These are phyloP conservation scores for Cladophialophora immunda DNA, from an alignment of 2,329 filamentous ascomycete genomes.

Conservation along the genomic window DNA sequence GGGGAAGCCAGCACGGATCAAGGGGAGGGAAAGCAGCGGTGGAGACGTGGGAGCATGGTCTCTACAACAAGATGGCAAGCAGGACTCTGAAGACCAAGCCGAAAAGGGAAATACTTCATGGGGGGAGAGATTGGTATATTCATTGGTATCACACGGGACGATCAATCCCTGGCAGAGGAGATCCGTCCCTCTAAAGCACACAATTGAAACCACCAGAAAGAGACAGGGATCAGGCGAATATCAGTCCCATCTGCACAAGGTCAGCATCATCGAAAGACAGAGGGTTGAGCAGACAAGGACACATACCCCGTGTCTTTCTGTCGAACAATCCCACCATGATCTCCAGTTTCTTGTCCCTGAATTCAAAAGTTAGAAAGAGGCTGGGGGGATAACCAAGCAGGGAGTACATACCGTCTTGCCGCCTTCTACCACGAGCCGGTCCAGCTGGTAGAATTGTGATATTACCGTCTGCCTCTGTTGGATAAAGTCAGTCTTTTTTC, in stretches of 20 bases:
- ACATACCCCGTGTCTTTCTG: constrained; percentile 82
- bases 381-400: constrained; percentile 19
- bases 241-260: constrained; percentile 35
- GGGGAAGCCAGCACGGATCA: neutral
- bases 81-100: neutral
- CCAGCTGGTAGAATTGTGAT: constrained; percentile 93
- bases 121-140: constrained; percentile 21
- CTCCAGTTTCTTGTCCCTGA: constrained; percentile 74
- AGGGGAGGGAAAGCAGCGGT: neutral
- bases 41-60: neutral
- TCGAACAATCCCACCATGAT: constrained; percentile 72
- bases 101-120: neutral
- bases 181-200: constrained; percentile 27
- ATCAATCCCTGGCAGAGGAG: constrained; percentile 19
- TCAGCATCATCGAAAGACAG: constrained; percentile 16
- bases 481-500: constrained; percentile 46
- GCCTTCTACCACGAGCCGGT: constrained; percentile 90
- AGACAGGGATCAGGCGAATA: neutral
- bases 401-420: constrained; percentile 72
- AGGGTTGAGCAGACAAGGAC: constrained; percentile 1
- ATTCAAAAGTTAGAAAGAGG: constrained; percentile 31
- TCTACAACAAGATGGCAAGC: neutral
- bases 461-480: constrained; percentile 89
- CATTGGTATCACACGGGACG: constrained; percentile 33
- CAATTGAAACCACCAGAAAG: constrained; percentile 17